Base-by-base conservation (phyloP, 495 filamentous ascomycete genomes). In the Pyrenula massariospora region DNA sequence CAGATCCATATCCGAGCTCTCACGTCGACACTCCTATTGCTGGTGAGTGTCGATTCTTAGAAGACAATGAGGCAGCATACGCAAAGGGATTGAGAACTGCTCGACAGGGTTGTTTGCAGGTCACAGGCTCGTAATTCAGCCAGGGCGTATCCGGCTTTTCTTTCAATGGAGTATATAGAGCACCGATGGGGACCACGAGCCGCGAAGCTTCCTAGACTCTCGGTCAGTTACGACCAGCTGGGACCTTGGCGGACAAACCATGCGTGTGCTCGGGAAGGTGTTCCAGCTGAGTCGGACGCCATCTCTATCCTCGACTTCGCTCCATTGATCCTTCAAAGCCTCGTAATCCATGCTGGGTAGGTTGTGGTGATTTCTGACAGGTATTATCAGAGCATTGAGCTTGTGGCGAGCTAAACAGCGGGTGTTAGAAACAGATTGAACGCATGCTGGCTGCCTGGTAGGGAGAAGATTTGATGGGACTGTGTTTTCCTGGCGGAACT, bases 281-380 rank as follows among this genome's bases (percentile, higher is more conserved):
- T 99, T 99, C 94, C 94, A 99, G 72, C 93, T 96, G 56, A 99
- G 82, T 64, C 94, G 83, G 66, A 97, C 81, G 55, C 94, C 94
- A 85, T 99, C 94, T 51, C 90, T 83, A 61, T 99, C 94, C 75
- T 99, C 94, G 57, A 94, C 83, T 70, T 94, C 91, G 63, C 87
- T 88, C 94, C 94, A 99, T 76, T 90, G 86, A 71, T 97, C 94
- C 75, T 99, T 99, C 62, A 96, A 69, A 55, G 77, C 76, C 62
- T 89, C 86, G 74, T 82, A 87, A 67, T 89, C 86, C 84, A 87
- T 88, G 55, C 65, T 82, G 67, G 56, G 56, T 61, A 60, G 56
- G 47, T 58, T 53, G 55, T 8, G 31, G 15, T 42, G 31, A 8
- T 15, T 15, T 42, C 31, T 8, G 31, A 5, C 31, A n/a, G n/a